A percentile compares a stretch with the other conserved stretches of the same genome.
phyloP scores from a whole-genome alignment of 176 grass and related monocot species.

The Stipa capillata region DNA sequence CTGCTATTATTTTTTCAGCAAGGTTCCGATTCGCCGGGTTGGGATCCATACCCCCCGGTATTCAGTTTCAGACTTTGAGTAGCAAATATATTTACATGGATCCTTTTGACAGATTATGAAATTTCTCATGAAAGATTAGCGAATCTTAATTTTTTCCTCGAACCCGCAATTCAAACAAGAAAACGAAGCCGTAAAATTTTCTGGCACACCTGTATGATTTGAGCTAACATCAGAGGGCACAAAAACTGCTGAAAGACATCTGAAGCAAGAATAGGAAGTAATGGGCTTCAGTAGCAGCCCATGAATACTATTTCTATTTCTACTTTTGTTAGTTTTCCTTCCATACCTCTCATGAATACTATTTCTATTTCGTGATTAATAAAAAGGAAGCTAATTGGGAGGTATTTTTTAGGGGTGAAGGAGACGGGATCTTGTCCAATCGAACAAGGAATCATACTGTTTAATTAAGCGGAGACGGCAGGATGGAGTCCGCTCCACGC shows the following conservation, averaged over 20 bases:
- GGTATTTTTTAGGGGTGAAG: not conserved
- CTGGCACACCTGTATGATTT: not conserved
- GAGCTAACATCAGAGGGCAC: not conserved
- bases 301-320: no score
- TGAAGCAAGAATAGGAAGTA: not conserved
- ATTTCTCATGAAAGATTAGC: not conserved
- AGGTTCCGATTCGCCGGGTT: not conserved
- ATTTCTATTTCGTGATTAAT: not conserved
- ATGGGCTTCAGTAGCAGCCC: not conserved
- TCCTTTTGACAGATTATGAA: not conserved
- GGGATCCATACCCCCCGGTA: not conserved
- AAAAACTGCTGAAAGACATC: not conserved
- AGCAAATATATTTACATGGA: not conserved
- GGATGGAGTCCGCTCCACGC: conserved; percentile 45
- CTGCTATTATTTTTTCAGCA: not conserved
- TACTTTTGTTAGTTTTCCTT: not conserved
- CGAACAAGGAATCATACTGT: conserved; percentile 40
- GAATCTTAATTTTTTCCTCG: not conserved
- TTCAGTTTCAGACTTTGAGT: not conserved
- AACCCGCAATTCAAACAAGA: not conserved
- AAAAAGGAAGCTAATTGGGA: not conserved
- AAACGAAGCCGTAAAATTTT: not conserved
- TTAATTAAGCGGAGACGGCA: not conserved
- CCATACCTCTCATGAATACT: not conserved
- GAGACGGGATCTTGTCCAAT: conserved; percentile 26